Conservation (phyloP, 169 alveolate species). For the Pseudocohnilembus persalinus region DNA sequence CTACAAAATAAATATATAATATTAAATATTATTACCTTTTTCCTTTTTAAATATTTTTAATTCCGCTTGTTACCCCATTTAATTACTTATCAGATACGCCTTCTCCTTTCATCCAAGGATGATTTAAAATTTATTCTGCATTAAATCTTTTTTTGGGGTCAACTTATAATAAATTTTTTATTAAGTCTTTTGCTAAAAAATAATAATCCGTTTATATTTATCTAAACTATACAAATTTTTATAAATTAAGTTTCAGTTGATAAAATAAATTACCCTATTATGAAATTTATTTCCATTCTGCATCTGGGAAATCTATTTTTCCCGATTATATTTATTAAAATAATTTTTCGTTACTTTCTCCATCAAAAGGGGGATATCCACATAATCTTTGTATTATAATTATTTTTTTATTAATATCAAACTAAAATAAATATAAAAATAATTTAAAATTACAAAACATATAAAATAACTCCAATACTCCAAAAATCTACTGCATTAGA, state of each 20-base stretch:
- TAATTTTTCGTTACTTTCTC: constrained; percentile 76
- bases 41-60: neutral
- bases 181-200: constrained; percentile 76
- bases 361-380: constrained; percentile 87
- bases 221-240: neutral
- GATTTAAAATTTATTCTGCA: constrained; percentile 40
- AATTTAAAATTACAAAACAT: constrained; percentile 51
- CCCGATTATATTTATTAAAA: constrained; percentile 76
- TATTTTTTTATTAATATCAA: too few relatives aligned
- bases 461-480: constrained; percentile 87
- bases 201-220: too few relatives aligned
- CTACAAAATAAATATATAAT: too few relatives aligned
- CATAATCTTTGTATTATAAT: constrained; percentile 46
- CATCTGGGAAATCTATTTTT: constrained; percentile 75
- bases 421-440: neutral
- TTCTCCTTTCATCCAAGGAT: constrained; percentile 47
- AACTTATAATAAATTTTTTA: constrained; percentile 40
- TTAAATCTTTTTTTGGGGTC: constrained; percentile 41
- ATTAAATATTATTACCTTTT: too few relatives aligned
- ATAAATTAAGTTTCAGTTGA: neutral
- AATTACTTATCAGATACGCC: constrained; percentile 18
- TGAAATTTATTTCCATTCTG: constrained; percentile 82
- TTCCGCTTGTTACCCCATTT: neutral
- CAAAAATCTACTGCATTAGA: constrained; percentile 85
- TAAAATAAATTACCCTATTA: constrained; percentile 33